phyloP scores from a whole-genome alignment of 345 rosid genomes.

The Conringia planisiliqua region DNA sequence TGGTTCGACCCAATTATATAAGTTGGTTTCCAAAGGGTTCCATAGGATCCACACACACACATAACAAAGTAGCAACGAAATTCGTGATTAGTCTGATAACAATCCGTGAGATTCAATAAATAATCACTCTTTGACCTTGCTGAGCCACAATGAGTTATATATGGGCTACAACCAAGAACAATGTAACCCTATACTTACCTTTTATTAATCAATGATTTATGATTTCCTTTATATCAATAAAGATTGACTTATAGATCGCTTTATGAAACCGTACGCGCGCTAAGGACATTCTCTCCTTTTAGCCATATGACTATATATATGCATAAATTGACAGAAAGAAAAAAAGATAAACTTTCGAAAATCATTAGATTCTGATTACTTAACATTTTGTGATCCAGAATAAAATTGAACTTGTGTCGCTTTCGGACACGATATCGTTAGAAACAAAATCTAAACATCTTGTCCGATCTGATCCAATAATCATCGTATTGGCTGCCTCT shows the following conservation, averaged over 20 bases:
- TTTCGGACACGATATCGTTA: conserved; percentile 31
- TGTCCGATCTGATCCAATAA: conserved; percentile 21
- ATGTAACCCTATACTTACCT: background rate
- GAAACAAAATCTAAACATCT: conserved; percentile 26
- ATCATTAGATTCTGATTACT: conserved; percentile 18
- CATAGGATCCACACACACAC: background rate
- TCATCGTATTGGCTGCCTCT: conserved; percentile 19
- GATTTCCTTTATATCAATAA: background rate
- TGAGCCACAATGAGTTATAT: background rate
- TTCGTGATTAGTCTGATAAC: background rate
- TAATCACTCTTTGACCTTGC: background rate
- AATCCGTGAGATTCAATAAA: background rate
- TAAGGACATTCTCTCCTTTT: conserved; percentile 26
- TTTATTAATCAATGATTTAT: background rate
- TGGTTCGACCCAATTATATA: background rate
- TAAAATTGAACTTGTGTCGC: conserved; percentile 17
- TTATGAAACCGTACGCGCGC: conserved; percentile 28
- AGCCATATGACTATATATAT: background rate
- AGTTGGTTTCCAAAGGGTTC: background rate
- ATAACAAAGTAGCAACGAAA: background rate
- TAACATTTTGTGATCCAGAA: conserved; percentile 22
- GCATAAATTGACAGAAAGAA: background rate
- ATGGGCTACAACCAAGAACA: background rate
- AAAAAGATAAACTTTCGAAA: background rate
- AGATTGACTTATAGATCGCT: conserved; percentile 4